Evolutionary conservation across 805 yeast species (phyloP).

Genomic region (Sugiyamaella smithiae): DNA sequence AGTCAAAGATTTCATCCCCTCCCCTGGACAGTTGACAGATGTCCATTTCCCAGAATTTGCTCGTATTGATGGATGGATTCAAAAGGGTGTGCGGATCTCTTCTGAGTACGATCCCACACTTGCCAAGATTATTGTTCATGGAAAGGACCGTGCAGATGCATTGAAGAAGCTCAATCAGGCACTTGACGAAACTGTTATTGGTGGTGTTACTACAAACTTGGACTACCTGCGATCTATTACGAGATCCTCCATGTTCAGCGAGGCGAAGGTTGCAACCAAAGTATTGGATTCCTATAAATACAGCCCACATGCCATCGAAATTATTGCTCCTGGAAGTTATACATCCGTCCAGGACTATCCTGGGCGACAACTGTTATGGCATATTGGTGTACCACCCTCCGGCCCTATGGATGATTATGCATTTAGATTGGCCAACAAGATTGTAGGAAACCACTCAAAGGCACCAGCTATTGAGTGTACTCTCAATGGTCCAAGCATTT

Average conservation of each 20-base stretch:
- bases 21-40: conserved; percentile 90
- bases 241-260: conserved; percentile 75
- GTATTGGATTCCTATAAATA: conserved; percentile 79
- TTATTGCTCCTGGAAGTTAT: conserved; percentile 86
- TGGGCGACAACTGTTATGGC: conserved; percentile 82
- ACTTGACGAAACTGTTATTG: conserved; percentile 77
- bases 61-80: conserved; percentile 92
- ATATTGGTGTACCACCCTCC: conserved; percentile 95
- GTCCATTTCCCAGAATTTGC: conserved; percentile 88
- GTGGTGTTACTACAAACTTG: conserved; percentile 85
- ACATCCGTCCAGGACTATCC: conserved; percentile 97
- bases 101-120: conserved; percentile 96
- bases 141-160: conserved; percentile 84
- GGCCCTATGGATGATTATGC: conserved; percentile 97
- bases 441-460: conserved; percentile 78
- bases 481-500: conserved; percentile 76
- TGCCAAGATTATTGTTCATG: conserved; percentile 95
- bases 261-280: conserved; percentile 82
- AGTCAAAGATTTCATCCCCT: conserved; percentile 88
- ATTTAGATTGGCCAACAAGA: conserved; percentile 82
- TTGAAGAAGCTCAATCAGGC: conserved; percentile 73
- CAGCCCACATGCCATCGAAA: conserved; percentile 79
- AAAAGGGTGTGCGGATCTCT: conserved; percentile 79
- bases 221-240: conserved; percentile 88
- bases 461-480: conserved; percentile 94